Evolutionary conservation across 2,329 filamentous ascomycete genomes (phyloP).

Genomic region (Daldinia eschscholtzii): DNA sequence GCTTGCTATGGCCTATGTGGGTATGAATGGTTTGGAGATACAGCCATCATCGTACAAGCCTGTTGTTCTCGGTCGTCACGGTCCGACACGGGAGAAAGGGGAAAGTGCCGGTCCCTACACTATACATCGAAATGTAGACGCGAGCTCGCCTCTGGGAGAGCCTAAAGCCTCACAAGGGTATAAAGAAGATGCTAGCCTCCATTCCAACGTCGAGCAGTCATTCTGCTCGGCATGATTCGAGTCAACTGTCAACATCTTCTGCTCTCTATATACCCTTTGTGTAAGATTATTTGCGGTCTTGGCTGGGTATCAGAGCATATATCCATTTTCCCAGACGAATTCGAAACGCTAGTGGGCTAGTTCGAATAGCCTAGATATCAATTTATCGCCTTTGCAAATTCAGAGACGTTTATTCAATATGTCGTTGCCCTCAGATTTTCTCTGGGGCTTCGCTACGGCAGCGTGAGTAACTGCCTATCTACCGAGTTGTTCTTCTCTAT

Average conservation of each 20-base stretch:
- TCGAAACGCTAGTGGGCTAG: slow-evolving; percentile 41
- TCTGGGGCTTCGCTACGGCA: slow-evolving; percentile 85
- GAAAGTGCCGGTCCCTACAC: slow-evolving; percentile 44
- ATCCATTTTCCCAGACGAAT: slow-evolving; percentile 51
- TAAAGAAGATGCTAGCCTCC: slow-evolving; percentile 45
- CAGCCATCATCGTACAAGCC: slow-evolving; percentile 47
- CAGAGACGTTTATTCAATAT: slow-evolving; percentile 54
- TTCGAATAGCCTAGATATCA: slow-evolving; percentile 42
- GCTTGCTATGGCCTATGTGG: slow-evolving; percentile 45
- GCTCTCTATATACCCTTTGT: slow-evolving; percentile 14
- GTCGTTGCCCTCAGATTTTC: slow-evolving; percentile 76
- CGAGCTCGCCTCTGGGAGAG: slow-evolving; percentile 11
- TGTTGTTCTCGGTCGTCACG: slow-evolving; percentile 63
- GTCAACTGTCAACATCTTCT: slow-evolving; percentile 21
- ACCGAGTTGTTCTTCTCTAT: slow-evolving; percentile 7
- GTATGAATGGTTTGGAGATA: slow-evolving; percentile 46
- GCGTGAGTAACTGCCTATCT: slow-evolving; percentile 62
- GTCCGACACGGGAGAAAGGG: slow-evolving; percentile 63
- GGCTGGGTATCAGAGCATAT: slow-evolving; percentile 43
- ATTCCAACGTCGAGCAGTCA: slow-evolving; percentile 28
- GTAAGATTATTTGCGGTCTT: slow-evolving; percentile 44
- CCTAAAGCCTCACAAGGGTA: slow-evolving; percentile 39
- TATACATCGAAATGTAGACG: slow-evolving; percentile 33
- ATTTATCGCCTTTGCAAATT: slow-evolving; percentile 31
- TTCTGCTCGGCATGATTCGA: slow-evolving; percentile 33